Conservation (phyloP, 2,329 filamentous ascomycete species). For the Ceratocystis alfenasii region DNA sequence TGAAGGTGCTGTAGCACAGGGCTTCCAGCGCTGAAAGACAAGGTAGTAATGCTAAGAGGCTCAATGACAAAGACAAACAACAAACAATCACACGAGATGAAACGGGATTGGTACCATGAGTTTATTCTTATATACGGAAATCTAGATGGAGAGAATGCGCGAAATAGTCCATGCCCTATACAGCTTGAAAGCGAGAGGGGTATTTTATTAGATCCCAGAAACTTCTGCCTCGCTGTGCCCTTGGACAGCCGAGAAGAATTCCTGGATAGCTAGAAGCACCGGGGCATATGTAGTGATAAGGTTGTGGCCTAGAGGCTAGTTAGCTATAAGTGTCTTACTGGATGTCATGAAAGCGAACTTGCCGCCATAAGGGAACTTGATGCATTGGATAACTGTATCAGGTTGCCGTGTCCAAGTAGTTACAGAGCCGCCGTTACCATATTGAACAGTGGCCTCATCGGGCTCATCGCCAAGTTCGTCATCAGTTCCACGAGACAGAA, state of each 20-base stretch:
- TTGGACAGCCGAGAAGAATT: conserved; percentile 42
- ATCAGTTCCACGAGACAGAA: conserved; percentile 30
- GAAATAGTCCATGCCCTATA: neutral
- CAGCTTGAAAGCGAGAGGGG: neutral
- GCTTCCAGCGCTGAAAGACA: neutral
- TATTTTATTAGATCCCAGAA: neutral
- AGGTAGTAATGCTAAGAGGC: neutral
- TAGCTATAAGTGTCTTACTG: neutral
- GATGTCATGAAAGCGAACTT: conserved; percentile 26
- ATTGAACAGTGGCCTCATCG: conserved; percentile 34
- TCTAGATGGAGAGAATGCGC: neutral
- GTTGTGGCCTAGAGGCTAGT: conserved; percentile 48
- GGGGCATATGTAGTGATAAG: conserved; percentile 53
- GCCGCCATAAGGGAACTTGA: conserved; percentile 45
- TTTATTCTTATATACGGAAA: neutral
- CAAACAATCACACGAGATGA: neutral
- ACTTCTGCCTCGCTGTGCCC: neutral
- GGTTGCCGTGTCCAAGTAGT: conserved; percentile 35
- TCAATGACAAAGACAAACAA: neutral
- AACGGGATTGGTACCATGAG: neutral
- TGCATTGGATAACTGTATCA: conserved; percentile 41
- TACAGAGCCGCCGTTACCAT: conserved; percentile 39
- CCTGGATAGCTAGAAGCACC: conserved; percentile 51
- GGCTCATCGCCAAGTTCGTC: conserved; percentile 34
- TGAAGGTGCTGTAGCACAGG: neutral